Evolutionary conservation across 2,329 filamentous ascomycete genomes (phyloP).

Genomic region (Huntiella omanensis): DNA sequence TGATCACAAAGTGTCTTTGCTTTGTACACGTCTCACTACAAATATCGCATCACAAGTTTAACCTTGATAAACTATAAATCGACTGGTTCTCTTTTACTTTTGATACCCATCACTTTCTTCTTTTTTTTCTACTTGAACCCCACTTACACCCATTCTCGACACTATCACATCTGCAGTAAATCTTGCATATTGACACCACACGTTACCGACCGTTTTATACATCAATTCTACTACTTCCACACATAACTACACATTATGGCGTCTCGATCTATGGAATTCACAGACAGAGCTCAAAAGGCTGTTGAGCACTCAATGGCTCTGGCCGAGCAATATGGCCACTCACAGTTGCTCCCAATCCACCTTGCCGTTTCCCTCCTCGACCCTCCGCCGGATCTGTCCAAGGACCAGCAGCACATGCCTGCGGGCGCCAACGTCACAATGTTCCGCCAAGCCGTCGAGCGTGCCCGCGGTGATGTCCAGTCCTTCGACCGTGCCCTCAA

Average conservation of each 20-base stretch:
- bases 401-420: conserved; percentile 63
- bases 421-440: conserved; percentile 50
- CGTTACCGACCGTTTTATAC: neutral
- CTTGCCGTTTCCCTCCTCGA: conserved; percentile 69
- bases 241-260: conserved; percentile 26
- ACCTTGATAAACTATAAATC: neutral
- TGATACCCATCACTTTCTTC: neutral
- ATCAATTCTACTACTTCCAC: neutral
- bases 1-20: too few relatives aligned
- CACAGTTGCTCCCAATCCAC: conserved; percentile 78
- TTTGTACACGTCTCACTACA: neutral
- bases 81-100: neutral
- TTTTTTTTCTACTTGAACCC: neutral
- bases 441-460: conserved; percentile 85
- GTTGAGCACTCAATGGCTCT: conserved; percentile 75
- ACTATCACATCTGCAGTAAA: neutral
- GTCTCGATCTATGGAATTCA: conserved; percentile 74
- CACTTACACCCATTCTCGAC: neutral
- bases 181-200: conserved; percentile 5
- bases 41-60: neutral
- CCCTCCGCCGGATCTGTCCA: conserved; percentile 55
- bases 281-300: conserved; percentile 78
- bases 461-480: conserved; percentile 83
- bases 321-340: conserved; percentile 77
- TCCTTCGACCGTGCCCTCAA: conserved; percentile 76